phyloP scores from a whole-genome alignment of 163 green algal genomes.

The Trebouxia gelatinosa region DNA sequence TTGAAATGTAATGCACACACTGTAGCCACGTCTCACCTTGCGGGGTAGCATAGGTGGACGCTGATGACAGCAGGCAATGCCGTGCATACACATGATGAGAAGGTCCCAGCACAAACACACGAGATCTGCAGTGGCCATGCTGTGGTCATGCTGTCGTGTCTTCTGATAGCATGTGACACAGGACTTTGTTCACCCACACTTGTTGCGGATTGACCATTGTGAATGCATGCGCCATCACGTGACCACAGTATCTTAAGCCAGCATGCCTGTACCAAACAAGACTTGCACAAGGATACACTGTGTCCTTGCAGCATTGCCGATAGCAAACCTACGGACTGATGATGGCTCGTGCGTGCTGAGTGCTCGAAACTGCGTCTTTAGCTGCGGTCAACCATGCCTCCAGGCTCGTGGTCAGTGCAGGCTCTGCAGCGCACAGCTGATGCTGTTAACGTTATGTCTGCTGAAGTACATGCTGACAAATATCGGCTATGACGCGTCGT shows the following conservation, averaged over 20 bases:
- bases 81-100: conserved; percentile 86
- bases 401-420: neutral
- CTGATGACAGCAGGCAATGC: conserved; percentile 72
- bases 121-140: conserved; percentile 61
- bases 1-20: neutral
- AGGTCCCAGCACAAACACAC: conserved; percentile 92
- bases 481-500: no score
- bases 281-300: no score
- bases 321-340: conserved; percentile 9
- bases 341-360: neutral
- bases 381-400: conserved; percentile 1
- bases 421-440: no score
- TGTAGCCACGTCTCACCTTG: no score
- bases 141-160: neutral
- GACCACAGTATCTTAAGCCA: conserved; percentile 87
- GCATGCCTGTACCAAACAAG: conserved; percentile 74
- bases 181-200: conserved; percentile 60
- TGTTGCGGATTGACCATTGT: conserved; percentile 68
- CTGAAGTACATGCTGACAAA: no score
- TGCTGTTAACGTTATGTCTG: no score
- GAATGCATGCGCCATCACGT: conserved; percentile 90
- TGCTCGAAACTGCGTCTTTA: neutral
- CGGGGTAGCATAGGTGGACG: conserved; percentile 75
- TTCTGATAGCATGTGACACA: neutral
- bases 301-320: neutral